Conservation (phyloP, 331 rosid genomes). For the Phaseolus coccineus region DNA sequence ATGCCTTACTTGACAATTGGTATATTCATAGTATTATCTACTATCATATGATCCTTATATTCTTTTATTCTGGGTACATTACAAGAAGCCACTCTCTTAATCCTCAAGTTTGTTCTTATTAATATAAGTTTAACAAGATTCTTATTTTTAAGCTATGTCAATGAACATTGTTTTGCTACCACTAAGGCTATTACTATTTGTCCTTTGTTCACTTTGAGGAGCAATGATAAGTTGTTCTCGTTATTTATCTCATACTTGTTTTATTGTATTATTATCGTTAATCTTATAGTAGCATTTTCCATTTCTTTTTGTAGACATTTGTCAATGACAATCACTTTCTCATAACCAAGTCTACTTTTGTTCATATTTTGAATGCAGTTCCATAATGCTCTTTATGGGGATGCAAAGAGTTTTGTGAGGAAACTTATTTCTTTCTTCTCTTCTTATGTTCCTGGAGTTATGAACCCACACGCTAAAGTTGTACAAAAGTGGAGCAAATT, state of each 20-base stretch:
- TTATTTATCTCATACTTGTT: constrained; percentile 2
- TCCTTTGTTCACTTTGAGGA: constrained; percentile 1
- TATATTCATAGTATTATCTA: not conserved
- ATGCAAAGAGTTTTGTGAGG: constrained; percentile 83
- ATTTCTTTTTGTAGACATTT: constrained; percentile 26
- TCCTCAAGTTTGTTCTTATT: not conserved
- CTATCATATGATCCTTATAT: not conserved
- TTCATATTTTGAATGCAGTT: constrained; percentile 59
- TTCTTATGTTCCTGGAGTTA: constrained; percentile 74
- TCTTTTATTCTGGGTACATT: not conserved
- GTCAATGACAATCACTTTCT: not conserved
- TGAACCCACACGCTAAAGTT: constrained; percentile 79
- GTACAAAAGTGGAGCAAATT: constrained; percentile 80
- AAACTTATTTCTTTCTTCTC: constrained; percentile 58
- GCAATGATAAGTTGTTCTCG: constrained; percentile 7
- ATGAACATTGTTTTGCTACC: not conserved
- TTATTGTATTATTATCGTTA: constrained; percentile 3
- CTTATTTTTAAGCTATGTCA: constrained; percentile 12
- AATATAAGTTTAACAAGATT: not conserved
- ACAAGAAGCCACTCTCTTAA: not conserved
- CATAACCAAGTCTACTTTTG: constrained; percentile 27
- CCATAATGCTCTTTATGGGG: constrained; percentile 78
- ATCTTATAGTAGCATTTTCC: constrained; percentile 17
- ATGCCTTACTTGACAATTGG: not conserved
- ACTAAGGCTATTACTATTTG: not conserved